Percentiles rank a stretch among this genome's conserved stretches.
Evolutionary conservation across 441 rosid species (phyloP).

Genomic region (Aquilaria agallochum): DNA sequence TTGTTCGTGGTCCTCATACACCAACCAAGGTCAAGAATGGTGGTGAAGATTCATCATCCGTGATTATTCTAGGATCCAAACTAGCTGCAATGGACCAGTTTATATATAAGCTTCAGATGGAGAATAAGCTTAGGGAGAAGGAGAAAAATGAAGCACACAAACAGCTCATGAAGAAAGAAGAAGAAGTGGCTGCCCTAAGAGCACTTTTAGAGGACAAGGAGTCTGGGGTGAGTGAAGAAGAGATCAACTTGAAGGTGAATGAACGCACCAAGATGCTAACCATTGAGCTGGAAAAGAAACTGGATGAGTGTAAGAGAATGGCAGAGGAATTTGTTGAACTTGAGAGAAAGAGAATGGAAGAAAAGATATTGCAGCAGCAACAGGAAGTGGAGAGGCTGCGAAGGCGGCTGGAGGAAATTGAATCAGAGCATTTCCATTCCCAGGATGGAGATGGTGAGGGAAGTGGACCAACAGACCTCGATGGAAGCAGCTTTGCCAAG

Average conservation of each 20-base stretch:
- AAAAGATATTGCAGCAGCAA: conserved; percentile 83
- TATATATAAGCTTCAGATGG: conserved; percentile 75
- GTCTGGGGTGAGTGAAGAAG: conserved; percentile 55
- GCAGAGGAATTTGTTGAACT: conserved; percentile 80
- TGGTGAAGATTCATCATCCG: conserved; percentile 57
- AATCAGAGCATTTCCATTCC: conserved; percentile 44
- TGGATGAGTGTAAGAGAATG: conserved; percentile 77
- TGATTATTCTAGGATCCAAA: conserved; percentile 60
- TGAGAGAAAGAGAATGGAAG: conserved; percentile 96
- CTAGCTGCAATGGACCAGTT: conserved; percentile 92
- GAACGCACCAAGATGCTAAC: conserved; percentile 53
- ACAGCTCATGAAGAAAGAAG: conserved; percentile 75
- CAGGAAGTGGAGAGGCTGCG: conserved; percentile 83
- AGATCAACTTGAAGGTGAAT: conserved; percentile 67
- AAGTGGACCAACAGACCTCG: conserved; percentile 28
- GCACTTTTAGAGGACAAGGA: conserved; percentile 50
- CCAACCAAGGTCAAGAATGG: conserved; percentile 59
- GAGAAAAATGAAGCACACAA: conserved; percentile 73
- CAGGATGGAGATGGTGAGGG: conserved; percentile 34
- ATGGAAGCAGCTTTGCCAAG: conserved; percentile 68
- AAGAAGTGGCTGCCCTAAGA: conserved; percentile 67
- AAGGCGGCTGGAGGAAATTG: conserved; percentile 74
- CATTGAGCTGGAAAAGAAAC: conserved; percentile 63
- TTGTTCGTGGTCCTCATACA: conserved; percentile 84
- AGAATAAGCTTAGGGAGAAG: conserved; percentile 79